Evolutionary conservation across 495 filamentous ascomycete genomes (phyloP).

Genomic region (Penicillium roqueforti): DNA sequence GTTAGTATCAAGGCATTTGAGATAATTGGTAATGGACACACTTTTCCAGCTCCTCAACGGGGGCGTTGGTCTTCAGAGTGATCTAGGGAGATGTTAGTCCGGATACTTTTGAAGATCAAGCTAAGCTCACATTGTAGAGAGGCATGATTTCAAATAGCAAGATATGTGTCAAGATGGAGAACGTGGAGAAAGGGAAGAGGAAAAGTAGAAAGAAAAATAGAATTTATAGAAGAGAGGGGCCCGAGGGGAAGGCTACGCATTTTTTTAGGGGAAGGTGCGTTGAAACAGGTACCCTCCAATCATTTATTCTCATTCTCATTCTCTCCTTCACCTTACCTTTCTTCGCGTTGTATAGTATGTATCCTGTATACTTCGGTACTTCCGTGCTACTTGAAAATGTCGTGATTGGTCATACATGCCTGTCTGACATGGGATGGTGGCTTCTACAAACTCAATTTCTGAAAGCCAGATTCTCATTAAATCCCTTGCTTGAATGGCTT

Average conservation of each 20-base stretch:
- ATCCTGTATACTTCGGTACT: background rate
- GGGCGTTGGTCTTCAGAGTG: constrained; percentile 66
- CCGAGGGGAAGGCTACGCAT: constrained; percentile 3
- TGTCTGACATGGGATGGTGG: background rate
- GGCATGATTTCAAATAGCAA: constrained; percentile 49
- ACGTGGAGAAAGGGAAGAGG: background rate
- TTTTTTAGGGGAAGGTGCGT: constrained; percentile 10
- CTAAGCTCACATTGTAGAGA: constrained; percentile 64
- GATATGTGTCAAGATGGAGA: background rate
- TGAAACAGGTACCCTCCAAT: constrained; percentile 9
- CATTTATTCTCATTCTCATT: background rate
- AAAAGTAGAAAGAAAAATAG: background rate
- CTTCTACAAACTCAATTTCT: background rate
- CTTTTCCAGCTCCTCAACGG: constrained; percentile 58
- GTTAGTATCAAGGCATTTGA: constrained; percentile 8
- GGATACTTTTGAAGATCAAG: background rate
- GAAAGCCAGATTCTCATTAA: background rate
- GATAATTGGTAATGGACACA: constrained; percentile 29
- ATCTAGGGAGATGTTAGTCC: constrained; percentile 51
- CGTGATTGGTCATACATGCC: constrained; percentile 6
- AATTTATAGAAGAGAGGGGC: constrained; percentile 11
- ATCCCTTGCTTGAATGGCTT: background rate
- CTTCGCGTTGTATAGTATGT: background rate
- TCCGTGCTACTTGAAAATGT: constrained; percentile 8
- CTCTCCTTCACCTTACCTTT: background rate